phyloP scores from a whole-genome alignment of 345 rosid species.

The Gossypium herbaceum region DNA sequence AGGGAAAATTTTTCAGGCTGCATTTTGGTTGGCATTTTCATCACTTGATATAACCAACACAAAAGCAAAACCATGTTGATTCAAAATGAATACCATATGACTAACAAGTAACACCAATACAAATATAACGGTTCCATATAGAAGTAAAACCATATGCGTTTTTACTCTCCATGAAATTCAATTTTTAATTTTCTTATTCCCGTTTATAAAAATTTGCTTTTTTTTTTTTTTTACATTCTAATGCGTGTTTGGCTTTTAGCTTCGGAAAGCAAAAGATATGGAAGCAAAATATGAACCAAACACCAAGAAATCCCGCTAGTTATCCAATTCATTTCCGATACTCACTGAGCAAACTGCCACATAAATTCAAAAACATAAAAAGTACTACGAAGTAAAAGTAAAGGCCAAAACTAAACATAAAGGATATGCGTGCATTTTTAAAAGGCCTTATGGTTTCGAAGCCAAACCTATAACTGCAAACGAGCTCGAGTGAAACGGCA shows the following conservation, averaged over 20 bases:
- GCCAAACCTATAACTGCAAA: constrained; percentile 74
- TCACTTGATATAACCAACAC: neutral
- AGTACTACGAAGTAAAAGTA: neutral
- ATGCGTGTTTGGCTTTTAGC: neutral
- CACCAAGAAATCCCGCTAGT: neutral
- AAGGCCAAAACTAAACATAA: neutral
- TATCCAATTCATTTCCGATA: neutral
- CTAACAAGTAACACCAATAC: neutral
- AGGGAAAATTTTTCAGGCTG: neutral
- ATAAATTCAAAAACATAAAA: neutral
- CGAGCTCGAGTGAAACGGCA: constrained; percentile 82
- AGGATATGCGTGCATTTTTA: neutral
- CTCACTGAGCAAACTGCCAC: neutral
- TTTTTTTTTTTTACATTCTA: neutral
- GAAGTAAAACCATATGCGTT: neutral
- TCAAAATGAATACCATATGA: neutral
- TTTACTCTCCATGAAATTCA: neutral
- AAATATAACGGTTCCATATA: neutral
- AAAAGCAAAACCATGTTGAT: neutral
- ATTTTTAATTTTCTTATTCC: neutral
- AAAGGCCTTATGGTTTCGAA: neutral
- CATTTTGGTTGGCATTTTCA: neutral
- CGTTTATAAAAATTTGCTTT: neutral
- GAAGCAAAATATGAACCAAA: neutral
- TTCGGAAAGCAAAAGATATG: neutral